Conservation (phyloP, 108 stramenopile species). For the Seminavis robusta region DNA sequence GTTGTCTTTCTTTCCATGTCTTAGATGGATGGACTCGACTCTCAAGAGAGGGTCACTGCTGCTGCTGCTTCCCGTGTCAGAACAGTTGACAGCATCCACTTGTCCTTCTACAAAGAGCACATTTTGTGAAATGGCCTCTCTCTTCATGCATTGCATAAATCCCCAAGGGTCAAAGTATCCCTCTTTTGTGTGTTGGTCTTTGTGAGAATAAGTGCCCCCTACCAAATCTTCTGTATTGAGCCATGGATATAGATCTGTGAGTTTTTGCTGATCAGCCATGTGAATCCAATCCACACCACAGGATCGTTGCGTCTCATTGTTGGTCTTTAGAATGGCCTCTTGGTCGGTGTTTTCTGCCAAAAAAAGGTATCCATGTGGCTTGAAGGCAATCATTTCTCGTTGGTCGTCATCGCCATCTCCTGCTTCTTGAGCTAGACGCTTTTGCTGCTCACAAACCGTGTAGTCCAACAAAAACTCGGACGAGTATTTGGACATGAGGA, state of each 20-base stretch:
- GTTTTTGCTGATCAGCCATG: constrained; percentile 29
- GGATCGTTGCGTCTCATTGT: constrained; percentile 36
- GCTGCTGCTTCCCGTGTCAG: too few species aligned
- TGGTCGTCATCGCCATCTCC: constrained; percentile 26
- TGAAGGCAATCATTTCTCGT: constrained; percentile 51
- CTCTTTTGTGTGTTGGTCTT: too few species aligned
- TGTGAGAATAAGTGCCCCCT: constrained; percentile 45
- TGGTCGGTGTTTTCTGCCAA: constrained; percentile 43
- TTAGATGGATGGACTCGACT: too few species aligned
- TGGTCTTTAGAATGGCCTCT: constrained; percentile 31
- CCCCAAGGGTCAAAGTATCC: constrained; percentile 83
- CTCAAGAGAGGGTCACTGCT: too few species aligned
- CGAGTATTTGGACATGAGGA: constrained; percentile 63
- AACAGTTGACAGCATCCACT: too few species aligned
- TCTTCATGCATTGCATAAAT: constrained; percentile 38
- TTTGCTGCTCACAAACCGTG: too few species aligned
- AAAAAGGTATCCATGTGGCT: constrained; percentile 73
- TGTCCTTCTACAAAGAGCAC: too few species aligned
- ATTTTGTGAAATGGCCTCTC: too few species aligned
- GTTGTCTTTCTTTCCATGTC: too few species aligned
- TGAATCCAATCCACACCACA: constrained; percentile 31
- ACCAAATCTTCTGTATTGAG: constrained; percentile 52
- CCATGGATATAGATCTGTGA: constrained; percentile 60
- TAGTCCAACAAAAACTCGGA: constrained; percentile 63
- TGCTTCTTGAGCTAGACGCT: constrained; percentile 10